A percentile compares a stretch with the other conserved stretches of the same genome.
phyloP scores from a whole-genome alignment of 352 stramenopile genomes.

The Globisporangium alternatum region DNA sequence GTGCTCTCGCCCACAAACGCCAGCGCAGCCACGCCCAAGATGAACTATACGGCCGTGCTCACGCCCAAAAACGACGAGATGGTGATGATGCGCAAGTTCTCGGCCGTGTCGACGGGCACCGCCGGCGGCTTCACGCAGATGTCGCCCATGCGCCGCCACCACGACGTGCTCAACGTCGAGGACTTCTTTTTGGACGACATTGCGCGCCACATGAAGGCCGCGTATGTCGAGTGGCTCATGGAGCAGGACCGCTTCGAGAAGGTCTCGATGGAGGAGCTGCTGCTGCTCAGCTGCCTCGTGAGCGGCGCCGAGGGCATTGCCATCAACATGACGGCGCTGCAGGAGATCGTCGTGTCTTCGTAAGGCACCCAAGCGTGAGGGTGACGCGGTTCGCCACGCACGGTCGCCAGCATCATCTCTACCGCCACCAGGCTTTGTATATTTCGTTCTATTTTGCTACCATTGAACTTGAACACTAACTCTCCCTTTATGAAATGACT shows the following conservation, averaged over 20 bases:
- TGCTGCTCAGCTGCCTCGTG: constrained; percentile 50
- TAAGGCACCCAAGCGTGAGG: background rate
- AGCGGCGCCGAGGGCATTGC: constrained; percentile 50
- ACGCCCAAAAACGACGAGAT: constrained; percentile 10
- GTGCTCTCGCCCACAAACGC: background rate
- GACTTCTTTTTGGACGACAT: constrained; percentile 40
- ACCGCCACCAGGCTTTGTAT: background rate
- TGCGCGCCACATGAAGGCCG: constrained; percentile 34
- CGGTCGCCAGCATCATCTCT: background rate
- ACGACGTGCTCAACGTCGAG: constrained; percentile 45
- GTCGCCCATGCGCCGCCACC: constrained; percentile 32
- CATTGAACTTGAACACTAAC: background rate
- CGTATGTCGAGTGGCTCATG: constrained; percentile 52
- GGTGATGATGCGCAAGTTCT: constrained; percentile 16
- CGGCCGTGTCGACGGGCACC: constrained; percentile 4
- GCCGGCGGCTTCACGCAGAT: constrained; percentile 8
- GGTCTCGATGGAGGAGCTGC: constrained; percentile 50
- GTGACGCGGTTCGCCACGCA: background rate
- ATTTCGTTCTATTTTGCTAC: background rate
- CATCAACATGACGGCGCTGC: constrained; percentile 15
- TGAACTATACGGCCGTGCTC: constrained; percentile 11
- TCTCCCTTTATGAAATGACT: background rate
- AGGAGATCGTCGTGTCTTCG: constrained; percentile 18
- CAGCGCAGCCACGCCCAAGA: constrained; percentile 2
- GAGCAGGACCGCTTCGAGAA: constrained; percentile 41